Evolutionary conservation across 2,329 filamentous ascomycete species (phyloP), one percentile per base, ranked within the genome.

Genomic region (Xylaria polymorpha): DNA sequence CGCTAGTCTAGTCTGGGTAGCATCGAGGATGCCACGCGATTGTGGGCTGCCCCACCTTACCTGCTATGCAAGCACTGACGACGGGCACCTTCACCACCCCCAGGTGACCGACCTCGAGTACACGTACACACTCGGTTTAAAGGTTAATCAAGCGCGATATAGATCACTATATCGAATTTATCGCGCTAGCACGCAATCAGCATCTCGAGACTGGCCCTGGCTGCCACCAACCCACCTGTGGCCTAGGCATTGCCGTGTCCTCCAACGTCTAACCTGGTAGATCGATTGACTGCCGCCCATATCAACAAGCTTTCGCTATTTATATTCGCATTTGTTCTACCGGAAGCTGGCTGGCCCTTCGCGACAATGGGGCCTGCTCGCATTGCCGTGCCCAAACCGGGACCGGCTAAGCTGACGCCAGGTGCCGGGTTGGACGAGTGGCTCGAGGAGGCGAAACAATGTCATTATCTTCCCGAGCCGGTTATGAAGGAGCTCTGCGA

Each of bases 401-500:
- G 95, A 62, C 94, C 95, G 66, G 95, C 95, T 68, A 94, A 92
- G 76, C 85, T 98, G 73, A 90, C 90, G 72, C 89, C 92, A 66
- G 93, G 93, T 80, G 93, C 94, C 46, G 94, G 94, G 15, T 90
- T 97, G 41, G 94, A 98, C 80, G 94, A 98, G 83, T 99, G 96
- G 96, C 87, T 99, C 39, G 93, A 96, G 79, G 93, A 97, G 81
- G 96, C 96, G 53, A 98, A 97, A 83, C 92, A 96, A 82, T 98
- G 96, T 84, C 96, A 97, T 81, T 98, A 98, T 81, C 88, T 99
- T 61, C 96, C 96, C 59, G 96, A 99, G 83, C 85, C 91, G 71
- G 94, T 97, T 78, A 99, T 99, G 96, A 99, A 99, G 86, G 93
- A 97, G 81, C 87, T 99, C 58, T 99, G 96, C 81, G 96, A 99